Evolutionary conservation across 2,329 filamentous ascomycete genomes (phyloP), one percentile per base, ranked within the genome.

Genomic region (Hypoxylon sp.): DNA sequence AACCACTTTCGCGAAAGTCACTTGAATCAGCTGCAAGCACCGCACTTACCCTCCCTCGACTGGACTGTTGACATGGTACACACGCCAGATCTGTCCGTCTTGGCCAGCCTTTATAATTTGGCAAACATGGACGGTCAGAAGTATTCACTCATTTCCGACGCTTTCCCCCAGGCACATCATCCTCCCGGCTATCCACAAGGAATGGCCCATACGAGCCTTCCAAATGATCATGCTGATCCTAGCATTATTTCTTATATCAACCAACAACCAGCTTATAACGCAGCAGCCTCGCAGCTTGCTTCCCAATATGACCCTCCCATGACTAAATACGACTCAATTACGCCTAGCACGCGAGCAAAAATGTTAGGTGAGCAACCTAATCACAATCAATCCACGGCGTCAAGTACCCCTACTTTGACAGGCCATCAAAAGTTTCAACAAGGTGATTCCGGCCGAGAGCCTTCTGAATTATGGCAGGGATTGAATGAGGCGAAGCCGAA

Each of bases 1-100:
- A 86, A 85, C 62, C 86, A 90, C 70, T 89, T 89, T 63, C 85
- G 89, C 42, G 74, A 75, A 53, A 77, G 76, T 20, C 85, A 86
- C 69, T 60, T 81, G 20, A 75, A 80, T 54, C 75, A 75, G 11
- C 72, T 74, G 37, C 70, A 69, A 63, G 50, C 46, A 49, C 68
- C 70, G 48, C 74, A 61, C n/a, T 64, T 63, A 4, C 66, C 72
- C 6, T 66, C 74, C 13, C 64, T 81, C 37, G 80, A 86, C 69
- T 87, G 85, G 85, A 77, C 79, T 20, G 73, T 77, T 5, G 80
- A 85, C 42, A 87, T 87, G 85, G 76, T 87, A 6, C 71, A 80
- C 56, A 69, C 84, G 7, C 80, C 83, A 1, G 78, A 81, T 27
- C 50, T 78, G n/a, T 65, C 75, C 14, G 60, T 74, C 6, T 58